phyloP scores from a whole-genome alignment of 1,284 basidiomycete genomes.

The Trametes pubescens region DNA sequence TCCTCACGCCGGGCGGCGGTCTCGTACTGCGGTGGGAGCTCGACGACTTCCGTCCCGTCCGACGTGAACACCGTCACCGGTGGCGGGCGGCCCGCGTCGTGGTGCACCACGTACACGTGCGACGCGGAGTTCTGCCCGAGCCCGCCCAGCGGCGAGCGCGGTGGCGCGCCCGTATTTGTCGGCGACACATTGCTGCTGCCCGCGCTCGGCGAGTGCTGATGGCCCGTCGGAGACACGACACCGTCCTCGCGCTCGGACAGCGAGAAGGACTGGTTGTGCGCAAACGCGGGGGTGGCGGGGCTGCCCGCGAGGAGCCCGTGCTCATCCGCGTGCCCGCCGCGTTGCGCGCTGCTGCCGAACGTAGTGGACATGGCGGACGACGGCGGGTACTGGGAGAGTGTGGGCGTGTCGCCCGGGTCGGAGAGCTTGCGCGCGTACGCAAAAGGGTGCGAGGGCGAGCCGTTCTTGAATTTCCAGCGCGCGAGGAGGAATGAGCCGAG shows the following conservation, averaged over 20 bases:
- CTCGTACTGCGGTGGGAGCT: constrained; percentile 61
- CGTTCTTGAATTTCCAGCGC: constrained; percentile 34
- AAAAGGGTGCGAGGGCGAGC: constrained; percentile 20
- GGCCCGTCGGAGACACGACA: not conserved
- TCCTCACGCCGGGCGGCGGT: constrained; percentile 11
- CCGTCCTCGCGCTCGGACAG: constrained; percentile 1
- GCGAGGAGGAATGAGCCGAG: constrained; percentile 42
- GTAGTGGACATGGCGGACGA: constrained; percentile 14
- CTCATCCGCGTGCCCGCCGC: constrained; percentile 10
- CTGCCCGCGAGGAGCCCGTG: constrained; percentile 20
- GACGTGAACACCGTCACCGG: constrained; percentile 62
- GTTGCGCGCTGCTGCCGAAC: not conserved
- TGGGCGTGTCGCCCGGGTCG: constrained; percentile 16
- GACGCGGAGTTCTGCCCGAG: constrained; percentile 29
- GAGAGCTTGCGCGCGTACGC: constrained; percentile 26
- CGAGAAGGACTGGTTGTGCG: constrained; percentile 6
- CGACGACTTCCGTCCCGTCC: constrained; percentile 62
- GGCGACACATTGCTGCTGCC: constrained; percentile 1
- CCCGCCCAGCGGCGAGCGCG: constrained; percentile 10
- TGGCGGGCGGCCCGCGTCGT: constrained; percentile 61
- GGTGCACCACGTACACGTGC: constrained; percentile 66
- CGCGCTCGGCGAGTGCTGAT: constrained; percentile 12
- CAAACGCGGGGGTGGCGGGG: constrained; percentile 1
- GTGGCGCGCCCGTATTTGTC: not conserved
- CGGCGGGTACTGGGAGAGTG: constrained; percentile 13